A percentile compares a stretch with the other conserved stretches of the same genome.
Evolutionary conservation across 257 asterid species (phyloP).

Genomic region (Gentiana dahurica): DNA sequence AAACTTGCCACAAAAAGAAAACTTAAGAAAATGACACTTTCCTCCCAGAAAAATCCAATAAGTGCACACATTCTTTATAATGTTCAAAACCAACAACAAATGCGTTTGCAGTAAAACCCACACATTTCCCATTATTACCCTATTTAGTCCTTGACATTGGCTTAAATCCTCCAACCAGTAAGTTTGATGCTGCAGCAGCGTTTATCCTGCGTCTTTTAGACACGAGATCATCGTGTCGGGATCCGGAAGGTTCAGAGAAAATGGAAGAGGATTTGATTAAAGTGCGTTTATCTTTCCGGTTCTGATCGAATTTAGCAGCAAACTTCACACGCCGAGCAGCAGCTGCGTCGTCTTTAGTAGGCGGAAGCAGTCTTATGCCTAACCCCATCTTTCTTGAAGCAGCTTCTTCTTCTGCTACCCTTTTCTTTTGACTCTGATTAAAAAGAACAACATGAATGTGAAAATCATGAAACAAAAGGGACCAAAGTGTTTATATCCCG

Average conservation of each 20-base stretch:
- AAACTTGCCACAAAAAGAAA: too few species aligned
- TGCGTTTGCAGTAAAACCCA: too few species aligned
- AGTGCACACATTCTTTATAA: too few species aligned
- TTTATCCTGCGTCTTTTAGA: constrained; percentile 71
- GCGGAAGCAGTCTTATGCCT: constrained; percentile 67
- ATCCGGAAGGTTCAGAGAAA: constrained; percentile 55
- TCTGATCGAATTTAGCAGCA: constrained; percentile 51
- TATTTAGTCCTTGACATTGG: constrained; percentile 51
- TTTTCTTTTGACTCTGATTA: constrained; percentile 51
- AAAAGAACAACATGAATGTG: background rate
- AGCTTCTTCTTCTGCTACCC: constrained; percentile 91
- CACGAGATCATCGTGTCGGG: constrained; percentile 48
- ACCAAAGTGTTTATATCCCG: too few species aligned
- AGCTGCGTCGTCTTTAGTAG: constrained; percentile 60
- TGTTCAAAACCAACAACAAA: too few species aligned
- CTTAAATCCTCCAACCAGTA: constrained; percentile 64
- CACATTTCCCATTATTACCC: too few species aligned
- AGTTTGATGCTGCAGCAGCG: constrained; percentile 53
- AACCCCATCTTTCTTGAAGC: constrained; percentile 59
- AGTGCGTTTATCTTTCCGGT: constrained; percentile 71
- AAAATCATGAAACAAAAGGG: background rate
- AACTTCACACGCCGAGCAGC: constrained; percentile 59
- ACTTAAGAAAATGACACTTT: too few species aligned
- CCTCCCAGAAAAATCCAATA: too few species aligned
- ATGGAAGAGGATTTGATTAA: constrained; percentile 61